Evolutionary conservation across 177 flowering plant species (phyloP), one percentile per base, ranked within the genome.

Genomic region (Tripterygium wilfordii): DNA sequence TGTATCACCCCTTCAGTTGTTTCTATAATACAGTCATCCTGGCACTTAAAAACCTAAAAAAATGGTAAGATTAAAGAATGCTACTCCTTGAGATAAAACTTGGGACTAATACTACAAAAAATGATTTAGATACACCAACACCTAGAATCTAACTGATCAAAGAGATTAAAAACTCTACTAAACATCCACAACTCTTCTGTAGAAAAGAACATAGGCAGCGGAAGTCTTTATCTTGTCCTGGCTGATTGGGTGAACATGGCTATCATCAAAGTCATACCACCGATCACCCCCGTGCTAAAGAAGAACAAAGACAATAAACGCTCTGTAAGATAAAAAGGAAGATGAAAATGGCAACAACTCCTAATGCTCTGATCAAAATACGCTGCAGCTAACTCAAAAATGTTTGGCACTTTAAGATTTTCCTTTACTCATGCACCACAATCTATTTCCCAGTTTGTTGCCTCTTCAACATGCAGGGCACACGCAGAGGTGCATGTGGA

Each of bases 181-280:
- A 22, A 33, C 70, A 47, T 77, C 77, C 38, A 58, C 53, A 19
- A 81, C 72, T 73, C 95, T 83, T 66, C 83, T 65, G 68, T 83
- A 89, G 72, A 88, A 88, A 53, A 88, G 88, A 63, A 88, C 92
- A 70, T 88, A 88, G 19, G 97, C 95, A 42, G 95, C 97, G 2
- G 95, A 77, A 27, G 89, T 66, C 64, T 78, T 85, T 36, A 89
- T 74, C 63, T 78, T 77, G 38, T 81, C 88, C 66, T 56, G 79
- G 55, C 63, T 57, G 53, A 89, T 67, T n/a, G 81, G 81, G 51
- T 31, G 51, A 43, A 89, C 95, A 51, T 51, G 75, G 69, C 88
- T 86, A 63, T 89, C 97, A 46, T 89, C 90, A 36, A 89, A 89
- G 55, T 86, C 85, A 54, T 78, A 89, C 97, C 97, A 89, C 51